phyloP scores from a whole-genome alignment of 2,329 filamentous ascomycete genomes.

The Talaromyces sp. region DNA sequence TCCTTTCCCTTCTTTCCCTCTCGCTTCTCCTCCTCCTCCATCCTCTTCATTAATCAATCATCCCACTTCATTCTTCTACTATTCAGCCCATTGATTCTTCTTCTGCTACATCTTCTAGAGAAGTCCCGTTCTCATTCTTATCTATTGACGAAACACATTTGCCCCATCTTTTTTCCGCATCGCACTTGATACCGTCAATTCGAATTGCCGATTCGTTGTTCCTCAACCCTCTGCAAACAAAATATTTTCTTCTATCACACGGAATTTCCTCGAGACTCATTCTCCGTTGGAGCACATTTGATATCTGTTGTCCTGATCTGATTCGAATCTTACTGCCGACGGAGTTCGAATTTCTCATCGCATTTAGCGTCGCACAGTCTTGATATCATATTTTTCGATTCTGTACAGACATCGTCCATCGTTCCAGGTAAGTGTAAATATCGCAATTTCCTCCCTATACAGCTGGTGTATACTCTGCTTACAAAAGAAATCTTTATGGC shows the following conservation, averaged over 20 bases:
- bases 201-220: not conserved
- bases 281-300: not conserved
- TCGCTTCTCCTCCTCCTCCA: not conserved
- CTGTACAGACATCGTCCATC: slow-evolving; percentile 11
- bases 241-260: not conserved
- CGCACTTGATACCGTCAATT: not conserved
- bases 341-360: slow-evolving; percentile 10
- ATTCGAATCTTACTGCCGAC: not conserved
- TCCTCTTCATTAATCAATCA: slow-evolving; percentile 1
- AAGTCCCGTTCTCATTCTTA: not conserved
- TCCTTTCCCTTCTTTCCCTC: not conserved
- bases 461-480: not conserved
- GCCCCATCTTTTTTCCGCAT: slow-evolving; percentile 3
- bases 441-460: not conserved
- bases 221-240: not conserved
- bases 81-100: slow-evolving; percentile 1
- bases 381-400: slow-evolving; percentile 14
- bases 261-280: not conserved
- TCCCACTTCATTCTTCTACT: not conserved
- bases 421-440: not conserved
- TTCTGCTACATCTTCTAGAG: not conserved
- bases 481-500: not conserved
- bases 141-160: not conserved
- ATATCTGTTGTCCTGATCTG: not conserved
- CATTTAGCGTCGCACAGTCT: slow-evolving; percentile 14